Conservation (phyloP, 1,139 yeast species). For the Yamadazyma conglobata region DNA sequence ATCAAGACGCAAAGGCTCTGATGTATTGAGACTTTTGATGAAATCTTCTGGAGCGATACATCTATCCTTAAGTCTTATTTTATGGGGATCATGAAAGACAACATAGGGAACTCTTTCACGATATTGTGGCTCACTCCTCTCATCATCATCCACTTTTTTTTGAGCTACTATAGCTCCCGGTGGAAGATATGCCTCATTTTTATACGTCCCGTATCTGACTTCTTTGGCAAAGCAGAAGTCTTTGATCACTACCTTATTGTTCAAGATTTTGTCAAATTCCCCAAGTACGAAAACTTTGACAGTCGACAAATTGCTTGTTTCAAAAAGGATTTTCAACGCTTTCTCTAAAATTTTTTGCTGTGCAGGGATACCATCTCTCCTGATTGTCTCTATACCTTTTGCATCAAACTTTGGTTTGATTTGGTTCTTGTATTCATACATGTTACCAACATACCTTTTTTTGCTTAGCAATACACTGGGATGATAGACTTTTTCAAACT, state of each 20-base stretch:
- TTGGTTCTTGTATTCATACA: slow-evolving; percentile 61
- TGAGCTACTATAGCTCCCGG: slow-evolving; percentile 87
- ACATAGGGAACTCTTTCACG: slow-evolving; percentile 85
- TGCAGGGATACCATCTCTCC: slow-evolving; percentile 94
- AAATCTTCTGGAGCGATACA: slow-evolving; percentile 77
- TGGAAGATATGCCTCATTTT: slow-evolving; percentile 68
- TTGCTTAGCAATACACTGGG: slow-evolving; percentile 82
- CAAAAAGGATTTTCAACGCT: slow-evolving; percentile 64
- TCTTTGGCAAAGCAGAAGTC: slow-evolving; percentile 93
- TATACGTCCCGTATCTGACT: slow-evolving; percentile 80
- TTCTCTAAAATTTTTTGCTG: slow-evolving; percentile 80
- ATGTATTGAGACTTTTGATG: slow-evolving; percentile 34
- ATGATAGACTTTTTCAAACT: slow-evolving; percentile 89
- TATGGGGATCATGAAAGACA: slow-evolving; percentile 65
- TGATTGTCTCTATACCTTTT: slow-evolving; percentile 90
- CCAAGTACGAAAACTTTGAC: slow-evolving; percentile 62
- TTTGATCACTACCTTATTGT: slow-evolving; percentile 60
- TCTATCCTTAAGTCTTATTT: slow-evolving; percentile 69
- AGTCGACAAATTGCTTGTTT: slow-evolving; percentile 63
- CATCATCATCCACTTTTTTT: slow-evolving; percentile 59
- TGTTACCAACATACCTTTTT: slow-evolving; percentile 84
- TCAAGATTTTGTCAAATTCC: slow-evolving; percentile 64
- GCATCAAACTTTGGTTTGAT: slow-evolving; percentile 76
- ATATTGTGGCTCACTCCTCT: slow-evolving; percentile 79
- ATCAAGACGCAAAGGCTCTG: slow-evolving; percentile 52